phyloP scores from a whole-genome alignment of 2,329 filamentous ascomycete genomes.

The Remersonia thermophila region DNA sequence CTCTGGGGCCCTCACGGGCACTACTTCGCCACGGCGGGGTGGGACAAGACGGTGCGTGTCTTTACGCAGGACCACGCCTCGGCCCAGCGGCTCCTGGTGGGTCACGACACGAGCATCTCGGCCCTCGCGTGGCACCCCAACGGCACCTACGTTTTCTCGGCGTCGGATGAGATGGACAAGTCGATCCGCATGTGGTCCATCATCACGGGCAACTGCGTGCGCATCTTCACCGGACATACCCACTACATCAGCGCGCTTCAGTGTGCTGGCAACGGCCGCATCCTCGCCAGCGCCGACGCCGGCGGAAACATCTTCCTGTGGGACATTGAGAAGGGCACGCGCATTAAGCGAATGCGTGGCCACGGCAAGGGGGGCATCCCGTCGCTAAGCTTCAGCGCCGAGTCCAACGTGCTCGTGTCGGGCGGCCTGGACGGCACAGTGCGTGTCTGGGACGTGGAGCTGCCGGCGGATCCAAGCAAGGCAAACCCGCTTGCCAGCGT shows the following conservation, averaged over 20 bases:
- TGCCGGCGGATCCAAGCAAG: slow-evolving; percentile 53
- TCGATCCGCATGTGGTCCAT: slow-evolving; percentile 96
- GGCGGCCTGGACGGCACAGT: slow-evolving; percentile 88
- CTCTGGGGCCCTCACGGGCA: slow-evolving; percentile 88
- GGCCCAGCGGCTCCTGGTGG: slow-evolving; percentile 75
- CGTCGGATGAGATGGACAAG: slow-evolving; percentile 71
- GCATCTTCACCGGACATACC: slow-evolving; percentile 83
- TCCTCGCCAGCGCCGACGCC: slow-evolving; percentile 81
- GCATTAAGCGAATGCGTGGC: slow-evolving; percentile 85
- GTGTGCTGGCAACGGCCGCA: slow-evolving; percentile 76
- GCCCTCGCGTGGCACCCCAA: slow-evolving; percentile 91
- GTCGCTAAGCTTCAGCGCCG: slow-evolving; percentile 85
- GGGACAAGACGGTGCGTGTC: slow-evolving; percentile 79
- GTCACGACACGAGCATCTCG: slow-evolving; percentile 89
- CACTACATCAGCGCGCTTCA: slow-evolving; percentile 77
- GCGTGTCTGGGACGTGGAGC: slow-evolving; percentile 80
- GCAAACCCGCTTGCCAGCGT: slow-evolving; percentile 27
- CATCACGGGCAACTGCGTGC: slow-evolving; percentile 73
- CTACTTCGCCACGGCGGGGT: slow-evolving; percentile 81
- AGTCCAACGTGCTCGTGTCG: slow-evolving; percentile 81
- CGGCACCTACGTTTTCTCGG: slow-evolving; percentile 84
- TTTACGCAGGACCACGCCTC: slow-evolving; percentile 92
- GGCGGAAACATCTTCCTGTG: slow-evolving; percentile 86
- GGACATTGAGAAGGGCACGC: slow-evolving; percentile 77
- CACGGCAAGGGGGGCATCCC: slow-evolving; percentile 90